phyloP scores from a whole-genome alignment of 139 green algal genomes.

The Nannochloris sp. region DNA sequence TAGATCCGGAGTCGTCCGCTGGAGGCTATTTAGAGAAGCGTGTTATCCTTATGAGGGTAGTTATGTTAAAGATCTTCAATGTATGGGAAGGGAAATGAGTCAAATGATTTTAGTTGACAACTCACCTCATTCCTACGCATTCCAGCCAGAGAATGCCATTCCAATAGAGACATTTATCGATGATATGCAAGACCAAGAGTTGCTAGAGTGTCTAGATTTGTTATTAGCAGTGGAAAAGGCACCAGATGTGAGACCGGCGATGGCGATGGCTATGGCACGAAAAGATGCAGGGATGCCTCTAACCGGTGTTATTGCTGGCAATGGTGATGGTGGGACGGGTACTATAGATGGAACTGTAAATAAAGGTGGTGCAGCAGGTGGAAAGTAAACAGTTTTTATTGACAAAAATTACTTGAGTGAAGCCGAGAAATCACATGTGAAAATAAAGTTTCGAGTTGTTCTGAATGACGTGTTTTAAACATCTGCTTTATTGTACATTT shows the following conservation, averaged over 20 bases:
- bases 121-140: constrained; percentile 91
- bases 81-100: constrained; percentile 71
- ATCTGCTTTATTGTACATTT: too few relatives aligned
- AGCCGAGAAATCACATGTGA: too few relatives aligned
- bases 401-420: too few relatives aligned
- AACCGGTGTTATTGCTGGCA: background rate
- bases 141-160: constrained; percentile 94
- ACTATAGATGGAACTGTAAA: background rate
- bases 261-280: constrained; percentile 26
- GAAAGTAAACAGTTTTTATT: too few relatives aligned
- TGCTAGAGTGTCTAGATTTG: constrained; percentile 78
- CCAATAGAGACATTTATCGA: constrained; percentile 92
- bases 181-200: constrained; percentile 75
- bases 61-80: constrained; percentile 87
- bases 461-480: too few relatives aligned
- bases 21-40: constrained; percentile 88
- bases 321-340: too few relatives aligned
- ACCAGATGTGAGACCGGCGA: constrained; percentile 52
- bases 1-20: constrained; percentile 56
- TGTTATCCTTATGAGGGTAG: constrained; percentile 85
- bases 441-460: too few relatives aligned
- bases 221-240: constrained; percentile 58
- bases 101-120: constrained; percentile 96
- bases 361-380: too few relatives aligned
- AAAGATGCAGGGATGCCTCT: background rate